These are phyloP conservation scores for Leccinellum rugosiceps DNA, from an alignment of 768 basidiomycete species.

Conservation along the genomic window DNA sequence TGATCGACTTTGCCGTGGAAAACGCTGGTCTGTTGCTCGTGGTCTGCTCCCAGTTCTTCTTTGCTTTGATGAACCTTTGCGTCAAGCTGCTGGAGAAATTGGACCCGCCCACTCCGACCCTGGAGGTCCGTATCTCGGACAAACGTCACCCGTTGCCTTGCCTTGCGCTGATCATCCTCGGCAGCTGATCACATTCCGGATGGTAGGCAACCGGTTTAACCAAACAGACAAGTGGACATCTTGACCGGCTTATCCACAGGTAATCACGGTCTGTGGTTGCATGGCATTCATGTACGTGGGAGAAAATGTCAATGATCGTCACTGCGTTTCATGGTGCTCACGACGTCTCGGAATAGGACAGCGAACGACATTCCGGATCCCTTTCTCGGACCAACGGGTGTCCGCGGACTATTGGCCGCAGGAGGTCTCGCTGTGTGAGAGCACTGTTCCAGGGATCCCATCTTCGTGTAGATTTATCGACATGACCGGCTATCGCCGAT, in stretches of 20 bases:
- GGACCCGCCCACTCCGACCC: slow-evolving; percentile 54
- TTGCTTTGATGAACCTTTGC: slow-evolving; percentile 56
- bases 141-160: not conserved
- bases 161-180: not conserved
- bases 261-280: slow-evolving; percentile 51
- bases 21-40: slow-evolving; percentile 65
- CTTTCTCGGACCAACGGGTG: slow-evolving; percentile 64
- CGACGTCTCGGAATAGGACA: slow-evolving; percentile 28
- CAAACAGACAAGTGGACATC: not conserved
- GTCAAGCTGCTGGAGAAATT: slow-evolving; percentile 62
- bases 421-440: slow-evolving; percentile 63
- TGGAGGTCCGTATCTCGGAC: slow-evolving; percentile 42
- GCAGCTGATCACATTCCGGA: slow-evolving; percentile 55
- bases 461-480: slow-evolving; percentile 35
- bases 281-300: slow-evolving; percentile 45
- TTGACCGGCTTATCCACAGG: slow-evolving; percentile 28
- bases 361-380: slow-evolving; percentile 52
- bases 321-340: slow-evolving; percentile 39
- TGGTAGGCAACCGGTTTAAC: slow-evolving; percentile 39
- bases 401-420: slow-evolving; percentile 52
- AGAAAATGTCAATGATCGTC: slow-evolving; percentile 41
- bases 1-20: slow-evolving; percentile 13
- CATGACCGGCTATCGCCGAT: not conserved
- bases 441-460: slow-evolving; percentile 39
- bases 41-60: slow-evolving; percentile 53